Percentiles rank a stretch among this genome's conserved stretches.
Evolutionary conservation across 495 filamentous ascomycete species (phyloP).

Genomic region (Coniosporium apollinis): DNA sequence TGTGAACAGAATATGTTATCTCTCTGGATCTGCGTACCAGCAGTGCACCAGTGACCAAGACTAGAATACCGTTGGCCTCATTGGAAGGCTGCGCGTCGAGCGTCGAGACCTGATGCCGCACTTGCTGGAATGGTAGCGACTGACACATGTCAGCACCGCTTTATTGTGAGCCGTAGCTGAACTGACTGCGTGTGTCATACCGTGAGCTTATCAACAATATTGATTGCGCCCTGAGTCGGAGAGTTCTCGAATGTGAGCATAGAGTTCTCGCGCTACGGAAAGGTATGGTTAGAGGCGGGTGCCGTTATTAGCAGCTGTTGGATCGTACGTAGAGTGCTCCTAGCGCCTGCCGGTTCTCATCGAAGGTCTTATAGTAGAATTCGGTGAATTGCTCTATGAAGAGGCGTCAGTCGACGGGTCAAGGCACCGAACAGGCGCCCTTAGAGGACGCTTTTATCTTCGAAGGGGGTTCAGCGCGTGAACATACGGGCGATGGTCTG

Average conservation of each 20-base stretch:
- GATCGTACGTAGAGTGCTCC: constrained; percentile 59
- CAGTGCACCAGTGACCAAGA: constrained; percentile 72
- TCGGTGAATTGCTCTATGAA: constrained; percentile 58
- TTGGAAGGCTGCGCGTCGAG: constrained; percentile 61
- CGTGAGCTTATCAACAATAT: constrained; percentile 60
- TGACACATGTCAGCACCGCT: constrained; percentile 26
- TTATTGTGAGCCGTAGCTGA: background rate
- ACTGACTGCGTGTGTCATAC: constrained; percentile 30
- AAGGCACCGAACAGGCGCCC: background rate
- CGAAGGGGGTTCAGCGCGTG: too few species aligned
- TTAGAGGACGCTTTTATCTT: too few species aligned
- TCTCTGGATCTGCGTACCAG: constrained; percentile 38
- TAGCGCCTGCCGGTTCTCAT: constrained; percentile 43
- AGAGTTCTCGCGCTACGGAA: constrained; percentile 53
- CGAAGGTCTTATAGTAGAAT: constrained; percentile 84
- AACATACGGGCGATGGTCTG: constrained; percentile 37
- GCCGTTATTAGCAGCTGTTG: background rate
- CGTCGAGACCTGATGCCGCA: constrained; percentile 49
- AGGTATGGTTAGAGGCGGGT: background rate
- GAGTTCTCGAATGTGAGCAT: constrained; percentile 83
- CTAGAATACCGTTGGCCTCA: constrained; percentile 47
- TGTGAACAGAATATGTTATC: background rate
- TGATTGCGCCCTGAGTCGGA: constrained; percentile 36
- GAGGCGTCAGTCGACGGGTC: background rate
- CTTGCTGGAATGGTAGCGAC: constrained; percentile 64